Conservation (phyloP, 148 eudicot genomes). For the Hydrangea macrophylla region DNA sequence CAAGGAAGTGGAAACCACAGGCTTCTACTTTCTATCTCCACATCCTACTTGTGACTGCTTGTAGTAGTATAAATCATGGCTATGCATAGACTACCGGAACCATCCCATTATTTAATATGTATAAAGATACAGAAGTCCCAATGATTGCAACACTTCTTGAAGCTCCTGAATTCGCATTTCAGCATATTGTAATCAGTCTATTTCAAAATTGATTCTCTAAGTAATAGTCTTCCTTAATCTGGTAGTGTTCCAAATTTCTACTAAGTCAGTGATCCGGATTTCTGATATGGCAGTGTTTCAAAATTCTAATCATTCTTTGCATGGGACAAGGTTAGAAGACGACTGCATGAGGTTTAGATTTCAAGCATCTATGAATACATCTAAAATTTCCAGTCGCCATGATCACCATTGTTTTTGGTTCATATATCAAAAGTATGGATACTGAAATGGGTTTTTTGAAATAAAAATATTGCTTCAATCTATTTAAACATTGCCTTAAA, state of each 20-base stretch:
- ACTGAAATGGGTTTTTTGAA: not conserved
- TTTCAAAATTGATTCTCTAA: not conserved
- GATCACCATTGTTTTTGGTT: too few relatives aligned
- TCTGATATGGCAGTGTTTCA: not conserved
- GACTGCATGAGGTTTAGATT: too few relatives aligned
- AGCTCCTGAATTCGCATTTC: not conserved
- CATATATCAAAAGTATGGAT: not conserved
- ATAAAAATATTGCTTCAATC: too few relatives aligned
- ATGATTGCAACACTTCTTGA: not conserved
- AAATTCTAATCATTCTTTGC: not conserved
- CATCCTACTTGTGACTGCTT: not conserved
- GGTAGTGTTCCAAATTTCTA: not conserved
- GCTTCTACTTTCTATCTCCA: not conserved
- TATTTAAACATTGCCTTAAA: not conserved
- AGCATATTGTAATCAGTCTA: not conserved
- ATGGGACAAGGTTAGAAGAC: too few relatives aligned
- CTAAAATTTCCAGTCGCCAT: not conserved
- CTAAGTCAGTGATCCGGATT: too few relatives aligned
- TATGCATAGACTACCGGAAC: not conserved
- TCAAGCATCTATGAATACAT: not conserved
- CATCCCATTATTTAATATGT: not conserved
- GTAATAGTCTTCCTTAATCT: not conserved
- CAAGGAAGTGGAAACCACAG: not conserved
- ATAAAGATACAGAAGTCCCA: not conserved
- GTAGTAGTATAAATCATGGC: not conserved